These are phyloP conservation scores for Cutaneotrichosporon cavernicola DNA, from an alignment of 1,284 basidiomycete species.

Conservation along the genomic window DNA sequence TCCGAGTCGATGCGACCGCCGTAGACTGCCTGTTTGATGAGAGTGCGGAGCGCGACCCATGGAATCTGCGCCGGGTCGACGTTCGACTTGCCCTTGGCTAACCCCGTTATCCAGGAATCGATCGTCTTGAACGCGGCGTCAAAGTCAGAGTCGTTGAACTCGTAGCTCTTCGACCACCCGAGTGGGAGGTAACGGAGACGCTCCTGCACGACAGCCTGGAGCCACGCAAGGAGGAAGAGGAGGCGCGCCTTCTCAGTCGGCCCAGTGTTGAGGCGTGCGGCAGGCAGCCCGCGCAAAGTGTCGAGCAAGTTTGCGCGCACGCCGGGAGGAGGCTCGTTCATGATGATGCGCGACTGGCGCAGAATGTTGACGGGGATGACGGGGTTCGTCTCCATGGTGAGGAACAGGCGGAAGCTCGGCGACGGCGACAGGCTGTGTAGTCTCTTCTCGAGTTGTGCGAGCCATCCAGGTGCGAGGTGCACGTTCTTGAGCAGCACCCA, in stretches of 20 bases:
- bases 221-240: conserved; percentile 96
- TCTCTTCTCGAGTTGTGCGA: conserved; percentile 92
- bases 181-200: conserved; percentile 90
- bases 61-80: conserved; percentile 86
- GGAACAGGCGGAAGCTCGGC: conserved; percentile 86
- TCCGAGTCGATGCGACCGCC: conserved; percentile 91
- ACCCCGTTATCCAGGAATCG: conserved; percentile 76
- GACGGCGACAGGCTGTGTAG: conserved; percentile 87
- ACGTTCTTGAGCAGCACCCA: conserved; percentile 97
- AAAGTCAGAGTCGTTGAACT: conserved; percentile 98
- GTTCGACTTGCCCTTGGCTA: conserved; percentile 83
- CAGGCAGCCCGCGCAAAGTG: conserved; percentile 75
- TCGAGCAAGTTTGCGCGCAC: conserved; percentile 92
- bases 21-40: conserved; percentile 92
- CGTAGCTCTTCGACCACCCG: conserved; percentile 93
- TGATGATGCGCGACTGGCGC: conserved; percentile 87
- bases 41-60: conserved; percentile 83
- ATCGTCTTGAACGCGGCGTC: conserved; percentile 87
- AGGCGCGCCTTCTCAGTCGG: conserved; percentile 86
- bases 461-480: conserved; percentile 88
- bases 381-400: conserved; percentile 89
- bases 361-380: conserved; percentile 90
- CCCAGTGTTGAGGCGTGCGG: conserved; percentile 63
- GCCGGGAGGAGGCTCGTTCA: conserved; percentile 96
- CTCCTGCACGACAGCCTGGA: conserved; percentile 94